Conservation (phyloP, 257 asterid species). For the Solanum sitiens region DNA sequence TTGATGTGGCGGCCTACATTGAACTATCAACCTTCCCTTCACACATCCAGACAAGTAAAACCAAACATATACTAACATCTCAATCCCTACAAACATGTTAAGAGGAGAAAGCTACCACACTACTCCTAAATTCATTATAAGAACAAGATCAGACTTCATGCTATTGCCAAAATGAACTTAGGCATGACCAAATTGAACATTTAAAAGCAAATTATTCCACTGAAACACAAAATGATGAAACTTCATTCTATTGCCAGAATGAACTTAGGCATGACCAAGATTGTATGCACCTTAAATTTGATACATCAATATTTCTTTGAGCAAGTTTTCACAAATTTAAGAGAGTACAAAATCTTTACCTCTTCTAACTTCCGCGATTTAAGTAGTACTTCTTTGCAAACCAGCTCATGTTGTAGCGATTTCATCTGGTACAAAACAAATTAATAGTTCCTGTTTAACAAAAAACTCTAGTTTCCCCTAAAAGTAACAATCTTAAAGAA, state of each 20-base stretch:
- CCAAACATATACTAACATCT: neutral
- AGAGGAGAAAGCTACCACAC: neutral
- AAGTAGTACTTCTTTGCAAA: conserved; percentile 63
- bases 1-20: neutral
- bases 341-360: neutral
- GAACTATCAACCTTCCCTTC: neutral
- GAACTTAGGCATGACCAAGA: neutral
- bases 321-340: neutral
- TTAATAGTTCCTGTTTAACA: neutral
- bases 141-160: neutral
- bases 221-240: neutral
- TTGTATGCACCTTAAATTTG: neutral
- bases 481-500: neutral
- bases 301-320: neutral
- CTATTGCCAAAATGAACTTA: neutral
- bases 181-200: neutral
- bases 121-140: neutral
- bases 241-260: neutral
- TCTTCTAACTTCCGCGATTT: conserved; percentile 37
- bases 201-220: neutral
- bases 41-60: neutral
- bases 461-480: neutral
- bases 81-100: neutral
- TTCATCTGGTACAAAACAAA: conserved; percentile 36
- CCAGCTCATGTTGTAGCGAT: conserved; percentile 63